Evolutionary conservation across 2,329 filamentous ascomycete species (phyloP).

Genomic region (Fusarium acutatum): DNA sequence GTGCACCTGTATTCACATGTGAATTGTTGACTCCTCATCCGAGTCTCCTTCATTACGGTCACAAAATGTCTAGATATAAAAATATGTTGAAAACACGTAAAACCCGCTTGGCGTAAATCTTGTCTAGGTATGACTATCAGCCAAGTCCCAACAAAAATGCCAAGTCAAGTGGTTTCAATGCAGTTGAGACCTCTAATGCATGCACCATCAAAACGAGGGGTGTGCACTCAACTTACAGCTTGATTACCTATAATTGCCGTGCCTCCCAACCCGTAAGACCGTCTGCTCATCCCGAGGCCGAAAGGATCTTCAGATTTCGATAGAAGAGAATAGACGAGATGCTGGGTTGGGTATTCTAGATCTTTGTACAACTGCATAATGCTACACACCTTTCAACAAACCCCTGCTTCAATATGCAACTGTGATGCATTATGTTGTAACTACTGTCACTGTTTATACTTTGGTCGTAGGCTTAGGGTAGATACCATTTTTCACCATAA

Average conservation of each 20-base stretch:
- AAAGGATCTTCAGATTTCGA: slow-evolving; percentile 22
- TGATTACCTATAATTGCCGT: not conserved
- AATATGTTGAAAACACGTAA: not conserved
- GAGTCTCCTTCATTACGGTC: not conserved
- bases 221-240: not conserved
- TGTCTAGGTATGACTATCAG: not conserved
- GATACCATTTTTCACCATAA: not conserved
- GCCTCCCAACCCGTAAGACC: not conserved
- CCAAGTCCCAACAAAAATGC: slow-evolving; percentile 31
- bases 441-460: not conserved
- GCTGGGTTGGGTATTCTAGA: slow-evolving; percentile 24
- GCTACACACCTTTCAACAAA: not conserved
- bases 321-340: not conserved
- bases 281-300: slow-evolving; percentile 18
- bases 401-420: slow-evolving; percentile 6
- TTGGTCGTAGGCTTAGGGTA: not conserved
- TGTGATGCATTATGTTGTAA: not conserved
- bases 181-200: slow-evolving; percentile 27
- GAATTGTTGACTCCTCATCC: not conserved
- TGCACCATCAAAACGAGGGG: slow-evolving; percentile 1
- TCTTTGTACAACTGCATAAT: not conserved
- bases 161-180: not conserved
- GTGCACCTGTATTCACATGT: slow-evolving; percentile 27
- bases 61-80: not conserved
- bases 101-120: not conserved